Conservation (phyloP, 306 rosid genomes). For the Prunus padus region DNA sequence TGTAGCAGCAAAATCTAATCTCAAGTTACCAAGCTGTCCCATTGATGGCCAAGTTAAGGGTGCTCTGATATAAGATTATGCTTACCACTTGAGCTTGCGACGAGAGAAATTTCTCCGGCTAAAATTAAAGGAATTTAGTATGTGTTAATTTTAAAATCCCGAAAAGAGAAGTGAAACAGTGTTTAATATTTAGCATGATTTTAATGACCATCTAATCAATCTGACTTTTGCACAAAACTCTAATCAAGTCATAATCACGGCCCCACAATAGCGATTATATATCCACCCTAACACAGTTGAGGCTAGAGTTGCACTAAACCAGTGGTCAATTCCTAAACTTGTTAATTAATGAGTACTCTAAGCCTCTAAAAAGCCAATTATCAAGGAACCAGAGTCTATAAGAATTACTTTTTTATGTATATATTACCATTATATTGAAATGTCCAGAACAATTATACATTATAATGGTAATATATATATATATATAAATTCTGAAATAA, state of each 20-base stretch:
- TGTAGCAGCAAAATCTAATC: too few relatives aligned
- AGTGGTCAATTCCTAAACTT: background rate
- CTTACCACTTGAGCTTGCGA: too few relatives aligned
- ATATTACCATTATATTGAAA: background rate
- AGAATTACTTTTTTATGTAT: background rate
- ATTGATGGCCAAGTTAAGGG: too few relatives aligned
- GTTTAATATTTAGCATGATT: too few relatives aligned
- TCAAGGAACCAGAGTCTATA: background rate
- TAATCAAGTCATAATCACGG: background rate
- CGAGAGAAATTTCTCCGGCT: too few relatives aligned
- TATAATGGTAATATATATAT: background rate
- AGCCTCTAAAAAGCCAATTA: background rate
- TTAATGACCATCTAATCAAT: too few relatives aligned
- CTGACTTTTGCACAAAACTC: slow-evolving; percentile 8
- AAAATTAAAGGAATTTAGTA: too few relatives aligned
- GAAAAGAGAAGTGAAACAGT: too few relatives aligned
- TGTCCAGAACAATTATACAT: background rate
- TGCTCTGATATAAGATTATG: too few relatives aligned
- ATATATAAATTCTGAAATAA: too few relatives aligned
- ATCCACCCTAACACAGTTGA: background rate
- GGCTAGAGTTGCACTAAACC: background rate
- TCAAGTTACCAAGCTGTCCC: too few relatives aligned
- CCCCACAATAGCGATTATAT: background rate
- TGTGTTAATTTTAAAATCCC: too few relatives aligned
- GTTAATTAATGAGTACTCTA: slow-evolving; percentile 1